Conservation (phyloP, 1,284 basidiomycete species). For the Cryptococcus sp. region DNA sequence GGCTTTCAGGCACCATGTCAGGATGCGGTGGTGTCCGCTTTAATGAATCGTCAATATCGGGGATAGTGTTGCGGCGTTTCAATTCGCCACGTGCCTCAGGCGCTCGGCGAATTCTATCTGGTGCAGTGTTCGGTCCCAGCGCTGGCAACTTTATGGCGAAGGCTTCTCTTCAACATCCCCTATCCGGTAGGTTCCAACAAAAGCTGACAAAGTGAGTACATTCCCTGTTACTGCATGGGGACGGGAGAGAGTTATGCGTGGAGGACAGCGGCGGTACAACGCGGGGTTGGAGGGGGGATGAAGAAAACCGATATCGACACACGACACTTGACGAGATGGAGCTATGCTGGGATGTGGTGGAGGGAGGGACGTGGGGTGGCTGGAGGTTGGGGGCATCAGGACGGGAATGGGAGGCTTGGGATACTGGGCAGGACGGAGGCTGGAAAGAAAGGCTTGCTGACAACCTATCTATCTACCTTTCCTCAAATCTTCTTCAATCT, state of each 20-base stretch:
- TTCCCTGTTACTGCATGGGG: not conserved
- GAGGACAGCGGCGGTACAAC: not conserved
- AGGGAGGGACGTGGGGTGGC: not conserved
- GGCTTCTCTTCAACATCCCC: conserved; percentile 1
- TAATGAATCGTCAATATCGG: too few relatives aligned
- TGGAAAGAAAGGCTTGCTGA: not conserved
- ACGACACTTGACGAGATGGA: not conserved
- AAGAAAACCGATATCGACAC: not conserved
- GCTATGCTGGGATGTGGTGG: not conserved
- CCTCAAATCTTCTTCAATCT: not conserved
- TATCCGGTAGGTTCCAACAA: conserved; percentile 17
- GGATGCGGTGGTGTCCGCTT: too few relatives aligned
- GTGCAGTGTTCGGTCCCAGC: too few relatives aligned
- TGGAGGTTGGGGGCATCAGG: not conserved
- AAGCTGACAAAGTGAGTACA: conserved; percentile 19
- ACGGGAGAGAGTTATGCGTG: not conserved
- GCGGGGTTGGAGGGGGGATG: not conserved
- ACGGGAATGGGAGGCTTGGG: not conserved
- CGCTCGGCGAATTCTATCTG: too few relatives aligned
- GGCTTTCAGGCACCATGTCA: not conserved
- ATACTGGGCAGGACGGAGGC: not conserved
- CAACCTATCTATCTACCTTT: not conserved
- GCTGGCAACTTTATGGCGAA: not conserved
- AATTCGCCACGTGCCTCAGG: not conserved
- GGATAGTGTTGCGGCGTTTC: not conserved